Percentiles rank a stretch among this genome's conserved stretches.
Conservation (phyloP, 1,284 basidiomycete species). For the Cryptococcus amylolentus region DNA sequence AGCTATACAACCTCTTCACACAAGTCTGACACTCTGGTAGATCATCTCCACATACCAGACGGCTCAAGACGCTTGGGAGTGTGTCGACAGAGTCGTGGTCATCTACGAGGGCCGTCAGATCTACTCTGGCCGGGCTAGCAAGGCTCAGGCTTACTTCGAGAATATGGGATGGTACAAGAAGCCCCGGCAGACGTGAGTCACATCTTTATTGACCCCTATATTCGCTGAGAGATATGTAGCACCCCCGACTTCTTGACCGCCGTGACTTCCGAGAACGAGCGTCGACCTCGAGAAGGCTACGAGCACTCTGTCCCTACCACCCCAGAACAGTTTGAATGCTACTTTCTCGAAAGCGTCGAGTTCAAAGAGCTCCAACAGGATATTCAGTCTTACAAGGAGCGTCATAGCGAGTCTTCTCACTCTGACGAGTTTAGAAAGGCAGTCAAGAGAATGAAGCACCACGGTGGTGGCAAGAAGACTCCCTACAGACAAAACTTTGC, state of each 20-base stretch:
- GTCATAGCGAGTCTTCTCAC: neutral
- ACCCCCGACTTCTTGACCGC: neutral
- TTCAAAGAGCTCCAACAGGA: neutral
- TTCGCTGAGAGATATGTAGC: neutral
- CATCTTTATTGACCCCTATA: neutral
- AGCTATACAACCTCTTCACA: neutral
- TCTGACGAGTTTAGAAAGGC: neutral
- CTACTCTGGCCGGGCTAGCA: neutral
- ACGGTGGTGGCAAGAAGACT: conserved; percentile 47
- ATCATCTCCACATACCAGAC: neutral
- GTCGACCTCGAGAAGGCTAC: neutral
- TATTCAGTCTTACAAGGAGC: neutral
- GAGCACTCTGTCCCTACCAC: neutral
- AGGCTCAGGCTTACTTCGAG: neutral
- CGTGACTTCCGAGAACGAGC: neutral
- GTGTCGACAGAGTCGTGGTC: neutral
- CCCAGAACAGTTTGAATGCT: neutral
- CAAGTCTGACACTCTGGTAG: neutral
- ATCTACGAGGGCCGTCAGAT: neutral
- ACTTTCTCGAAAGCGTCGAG: neutral
- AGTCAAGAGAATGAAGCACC: conserved; percentile 5
- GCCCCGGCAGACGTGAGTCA: neutral
- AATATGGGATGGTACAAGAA: neutral
- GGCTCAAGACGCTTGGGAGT: neutral
- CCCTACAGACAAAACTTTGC: conserved; percentile 26